phyloP scores from a whole-genome alignment of 345 rosid species.

The Sisymbrium altissimum region DNA sequence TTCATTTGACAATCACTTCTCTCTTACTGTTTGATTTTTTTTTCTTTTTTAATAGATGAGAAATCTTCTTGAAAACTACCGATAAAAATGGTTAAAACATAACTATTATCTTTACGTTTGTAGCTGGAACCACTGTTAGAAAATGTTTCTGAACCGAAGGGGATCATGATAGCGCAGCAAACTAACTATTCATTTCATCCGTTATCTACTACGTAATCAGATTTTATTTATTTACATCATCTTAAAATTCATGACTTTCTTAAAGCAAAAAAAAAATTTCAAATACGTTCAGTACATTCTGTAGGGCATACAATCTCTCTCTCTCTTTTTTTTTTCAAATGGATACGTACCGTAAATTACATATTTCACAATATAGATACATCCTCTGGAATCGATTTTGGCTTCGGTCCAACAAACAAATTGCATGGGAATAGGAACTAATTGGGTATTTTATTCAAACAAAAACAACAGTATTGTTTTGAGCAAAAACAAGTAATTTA shows the following conservation, averaged over 20 bases:
- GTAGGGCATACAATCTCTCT: neutral
- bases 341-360: neutral
- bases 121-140: neutral
- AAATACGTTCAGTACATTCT: neutral
- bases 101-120: no score
- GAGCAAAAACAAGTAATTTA: conserved; percentile 9
- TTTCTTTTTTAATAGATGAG: no score
- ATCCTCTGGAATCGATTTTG: conserved; percentile 16
- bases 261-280: neutral
- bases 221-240: neutral
- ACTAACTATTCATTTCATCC: no score
- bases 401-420: conserved; percentile 30
- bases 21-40: no score
- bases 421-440: conserved; percentile 16
- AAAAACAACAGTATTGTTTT: conserved; percentile 3
- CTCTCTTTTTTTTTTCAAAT: neutral
- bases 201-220: neutral
- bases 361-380: conserved; percentile 2
- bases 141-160: no score
- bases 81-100: no score
- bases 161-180: no score
- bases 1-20: no score
- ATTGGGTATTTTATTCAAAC: conserved; percentile 9
- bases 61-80: no score
- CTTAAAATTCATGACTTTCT: neutral